Base-by-base conservation (phyloP, 495 filamentous ascomycete species). In the Aspergillus mulundensis region DNA sequence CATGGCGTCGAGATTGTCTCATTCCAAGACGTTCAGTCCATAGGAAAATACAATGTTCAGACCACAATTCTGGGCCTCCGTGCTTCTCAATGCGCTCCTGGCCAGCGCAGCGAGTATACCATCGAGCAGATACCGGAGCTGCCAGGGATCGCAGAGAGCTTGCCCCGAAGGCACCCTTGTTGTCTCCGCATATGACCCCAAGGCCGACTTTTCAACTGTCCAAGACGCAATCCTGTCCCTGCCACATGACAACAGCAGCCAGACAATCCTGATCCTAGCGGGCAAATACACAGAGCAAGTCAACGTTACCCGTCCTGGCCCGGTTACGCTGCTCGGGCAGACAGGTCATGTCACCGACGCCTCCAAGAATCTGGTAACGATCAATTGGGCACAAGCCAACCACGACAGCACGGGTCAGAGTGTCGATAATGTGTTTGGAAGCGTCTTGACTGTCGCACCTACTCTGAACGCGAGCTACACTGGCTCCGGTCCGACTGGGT, bases 211-310 rank as follows among this genome's bases (percentile, higher is more conserved):
- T 67, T 63, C 61, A 23, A 76, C 74, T 18, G 70, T 83, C 57
- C 80, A 80, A 59, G 64, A 66, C 24, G 83, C 83, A 47, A 77
- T 84, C 23, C 61, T 70, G 48, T 80, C 81, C 32, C 68, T 84
- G 7, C 80, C 80, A 4, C 69, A 79, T 46, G 77, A 81, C 60
- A 74, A 69, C 32, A 69, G 68, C 36, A 61, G 75, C 3, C 69
- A 76, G 52, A 76, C 74, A 10, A 83, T 84, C 61, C 74, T 85
- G 34, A 77, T 84, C 56, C 70, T 75, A 1, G 69, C 76, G 6
- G 81, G 82, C 14, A 68, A 68, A 48, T 86, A 86, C 61, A 77
- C 70, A 12, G 82, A 85, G 59, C 82, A 85, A 66, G 60, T 84
- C 41, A 86, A 85, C 60, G 69, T 84, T 54, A 84, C 81, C 32